These are phyloP conservation scores for Pouteria glomerata DNA, from an alignment of 148 eudicot genomes.

Conservation along the genomic window DNA sequence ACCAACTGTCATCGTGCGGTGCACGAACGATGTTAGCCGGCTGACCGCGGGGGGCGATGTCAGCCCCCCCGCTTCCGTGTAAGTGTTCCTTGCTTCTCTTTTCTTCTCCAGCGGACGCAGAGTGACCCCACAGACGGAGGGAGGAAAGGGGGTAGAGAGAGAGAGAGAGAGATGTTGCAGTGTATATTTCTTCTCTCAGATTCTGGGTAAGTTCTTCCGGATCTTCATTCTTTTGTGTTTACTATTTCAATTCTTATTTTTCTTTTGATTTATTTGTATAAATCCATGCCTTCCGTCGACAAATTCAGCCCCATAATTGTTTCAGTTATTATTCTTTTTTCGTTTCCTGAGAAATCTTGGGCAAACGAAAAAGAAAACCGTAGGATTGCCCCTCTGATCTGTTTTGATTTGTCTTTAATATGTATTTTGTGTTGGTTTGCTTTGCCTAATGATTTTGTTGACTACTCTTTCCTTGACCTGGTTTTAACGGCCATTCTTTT, in stretches of 20 bases:
- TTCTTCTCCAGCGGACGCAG: neutral
- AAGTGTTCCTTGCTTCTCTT: too few relatives aligned
- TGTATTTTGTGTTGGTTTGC: neutral
- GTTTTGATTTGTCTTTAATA: neutral
- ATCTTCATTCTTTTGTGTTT: neutral
- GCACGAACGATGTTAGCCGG: too few relatives aligned
- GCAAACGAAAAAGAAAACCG: neutral
- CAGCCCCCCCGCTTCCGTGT: too few relatives aligned
- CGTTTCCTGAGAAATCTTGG: neutral
- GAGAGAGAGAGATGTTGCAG: constrained; percentile 19
- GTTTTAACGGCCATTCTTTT: neutral
- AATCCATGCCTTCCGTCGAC: neutral
- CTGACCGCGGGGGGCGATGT: too few relatives aligned
- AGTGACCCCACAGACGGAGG: neutral
- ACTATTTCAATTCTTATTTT: neutral
- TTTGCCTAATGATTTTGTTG: neutral
- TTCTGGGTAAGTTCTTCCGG: constrained; percentile 18
- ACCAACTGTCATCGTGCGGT: too few relatives aligned
- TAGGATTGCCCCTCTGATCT: neutral
- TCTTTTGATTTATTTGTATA: neutral
- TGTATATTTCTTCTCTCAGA: constrained; percentile 28
- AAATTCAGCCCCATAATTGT: neutral
- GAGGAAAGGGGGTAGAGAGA: neutral
- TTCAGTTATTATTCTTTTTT: neutral
- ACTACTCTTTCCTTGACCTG: neutral